Conservation (phyloP, 305 asterid genomes). For the Fraxinus nigra region DNA sequence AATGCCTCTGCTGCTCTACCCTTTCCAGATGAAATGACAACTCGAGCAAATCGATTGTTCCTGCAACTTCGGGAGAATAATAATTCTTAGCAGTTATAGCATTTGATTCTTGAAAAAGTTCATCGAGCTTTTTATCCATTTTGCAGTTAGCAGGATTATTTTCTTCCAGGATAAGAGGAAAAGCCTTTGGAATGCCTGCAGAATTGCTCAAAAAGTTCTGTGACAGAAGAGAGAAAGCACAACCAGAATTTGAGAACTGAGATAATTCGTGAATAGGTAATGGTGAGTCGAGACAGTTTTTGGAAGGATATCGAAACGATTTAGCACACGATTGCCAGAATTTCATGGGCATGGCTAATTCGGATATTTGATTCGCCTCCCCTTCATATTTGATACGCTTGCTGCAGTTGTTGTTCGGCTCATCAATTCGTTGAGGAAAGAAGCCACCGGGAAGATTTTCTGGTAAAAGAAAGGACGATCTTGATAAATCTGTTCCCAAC, state of each 20-base stretch:
- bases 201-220: constrained; percentile 22
- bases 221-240: constrained; percentile 83
- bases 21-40: constrained; percentile 47
- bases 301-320: constrained; percentile 23
- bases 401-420: constrained; percentile 13
- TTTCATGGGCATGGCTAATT: constrained; percentile 18
- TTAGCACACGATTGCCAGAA: constrained; percentile 17
- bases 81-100: not conserved
- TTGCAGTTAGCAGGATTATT: constrained; percentile 8
- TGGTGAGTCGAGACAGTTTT: constrained; percentile 20
- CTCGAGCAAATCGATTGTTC: constrained; percentile 38
- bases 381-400: constrained; percentile 22
- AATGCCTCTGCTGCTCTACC: constrained; percentile 43
- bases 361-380: constrained; percentile 21
- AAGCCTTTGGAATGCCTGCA: constrained; percentile 18
- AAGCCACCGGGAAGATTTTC: constrained; percentile 33
- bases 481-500: constrained; percentile 30
- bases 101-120: constrained; percentile 3
- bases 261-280: constrained; percentile 26
- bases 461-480: constrained; percentile 36
- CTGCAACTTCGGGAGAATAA: constrained; percentile 20
- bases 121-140: constrained; percentile 16
- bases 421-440: constrained; percentile 34
- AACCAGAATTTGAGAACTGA: constrained; percentile 31
- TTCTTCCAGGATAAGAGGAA: constrained; percentile 12